A percentile compares a stretch with the other conserved stretches of the same genome.
Conservation (phyloP, 2,329 filamentous ascomycete species). For the Pseudogymnoascus sp. region DNA sequence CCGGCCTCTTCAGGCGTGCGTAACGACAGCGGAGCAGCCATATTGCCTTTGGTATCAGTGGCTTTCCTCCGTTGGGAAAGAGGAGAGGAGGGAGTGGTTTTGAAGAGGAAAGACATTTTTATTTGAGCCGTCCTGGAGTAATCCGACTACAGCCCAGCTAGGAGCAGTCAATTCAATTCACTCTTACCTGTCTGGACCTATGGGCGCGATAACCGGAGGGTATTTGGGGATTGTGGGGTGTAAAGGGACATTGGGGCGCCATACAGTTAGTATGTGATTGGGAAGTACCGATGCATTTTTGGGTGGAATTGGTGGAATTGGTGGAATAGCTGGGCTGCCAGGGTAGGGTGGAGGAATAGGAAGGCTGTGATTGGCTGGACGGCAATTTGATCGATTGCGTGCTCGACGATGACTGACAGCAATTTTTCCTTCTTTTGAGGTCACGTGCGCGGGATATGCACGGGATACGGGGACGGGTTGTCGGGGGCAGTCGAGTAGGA, state of each 20-base stretch:
- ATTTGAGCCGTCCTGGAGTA: slow-evolving; percentile 5
- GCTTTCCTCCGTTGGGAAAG: slow-evolving; percentile 16
- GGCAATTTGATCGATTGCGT: slow-evolving; percentile 8
- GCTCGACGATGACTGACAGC: slow-evolving; percentile 1
- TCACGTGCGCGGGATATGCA: neutral
- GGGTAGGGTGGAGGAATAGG: slow-evolving; percentile 7
- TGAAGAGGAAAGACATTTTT: slow-evolving; percentile 30
- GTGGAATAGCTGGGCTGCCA: slow-evolving; percentile 1
- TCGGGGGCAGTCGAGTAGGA: neutral
- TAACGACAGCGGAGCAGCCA: slow-evolving; percentile 39
- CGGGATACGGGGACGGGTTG: neutral
- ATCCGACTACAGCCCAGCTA: slow-evolving; percentile 1
- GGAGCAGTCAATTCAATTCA: slow-evolving; percentile 5
- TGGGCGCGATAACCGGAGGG: slow-evolving; percentile 6
- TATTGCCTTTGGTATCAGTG: slow-evolving; percentile 26
- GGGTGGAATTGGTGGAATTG: neutral
- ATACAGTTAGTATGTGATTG: neutral
- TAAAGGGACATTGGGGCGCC: neutral
- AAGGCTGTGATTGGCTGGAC: neutral
- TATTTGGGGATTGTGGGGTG: neutral
- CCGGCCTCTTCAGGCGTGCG: slow-evolving; percentile 56
- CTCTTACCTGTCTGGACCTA: slow-evolving; percentile 6
- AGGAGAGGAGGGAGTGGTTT: slow-evolving; percentile 20
- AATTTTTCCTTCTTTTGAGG: neutral
- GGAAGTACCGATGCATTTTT: neutral